Evolutionary conservation across 2,329 filamentous ascomycete species (phyloP).

Genomic region (Diplodia mutila): DNA sequence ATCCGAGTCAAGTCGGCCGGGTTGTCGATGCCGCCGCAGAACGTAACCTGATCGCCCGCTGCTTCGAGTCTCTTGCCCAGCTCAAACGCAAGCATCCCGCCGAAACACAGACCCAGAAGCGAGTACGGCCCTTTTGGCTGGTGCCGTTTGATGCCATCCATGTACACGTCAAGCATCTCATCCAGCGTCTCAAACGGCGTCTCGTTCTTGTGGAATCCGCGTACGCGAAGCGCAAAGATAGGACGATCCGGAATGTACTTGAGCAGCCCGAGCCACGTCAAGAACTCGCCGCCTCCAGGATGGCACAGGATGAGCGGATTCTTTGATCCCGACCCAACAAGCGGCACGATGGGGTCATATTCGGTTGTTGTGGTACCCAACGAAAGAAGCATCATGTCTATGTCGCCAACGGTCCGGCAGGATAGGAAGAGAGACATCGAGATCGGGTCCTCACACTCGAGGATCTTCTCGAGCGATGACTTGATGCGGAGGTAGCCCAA

Average conservation of each 20-base stretch:
- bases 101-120: slow-evolving; percentile 24
- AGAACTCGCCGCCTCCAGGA: slow-evolving; percentile 24
- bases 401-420: slow-evolving; percentile 10
- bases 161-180: slow-evolving; percentile 24
- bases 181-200: slow-evolving; percentile 18
- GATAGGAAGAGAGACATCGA: slow-evolving; percentile 21
- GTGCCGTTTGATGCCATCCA: slow-evolving; percentile 19
- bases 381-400: slow-evolving; percentile 20
- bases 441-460: slow-evolving; percentile 20
- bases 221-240: slow-evolving; percentile 14
- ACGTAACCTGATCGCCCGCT: slow-evolving; percentile 10
- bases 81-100: slow-evolving; percentile 23
- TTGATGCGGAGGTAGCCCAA: slow-evolving; percentile 24
- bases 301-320: slow-evolving; percentile 24
- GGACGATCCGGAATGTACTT: slow-evolving; percentile 20
- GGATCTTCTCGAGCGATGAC: slow-evolving; percentile 20
- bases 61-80: slow-evolving; percentile 25
- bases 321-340: slow-evolving; percentile 18
- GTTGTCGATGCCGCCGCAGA: slow-evolving; percentile 25
- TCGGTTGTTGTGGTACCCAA: slow-evolving; percentile 15
- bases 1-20: slow-evolving; percentile 21
- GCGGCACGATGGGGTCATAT: slow-evolving; percentile 24
- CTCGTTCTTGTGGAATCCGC: slow-evolving; percentile 25
- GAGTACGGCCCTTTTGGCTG: slow-evolving; percentile 21
- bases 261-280: slow-evolving; percentile 22